These are phyloP conservation scores for Monosporascus sp. DNA, from an alignment of 2,329 filamentous ascomycete species.

Conservation along the genomic window DNA sequence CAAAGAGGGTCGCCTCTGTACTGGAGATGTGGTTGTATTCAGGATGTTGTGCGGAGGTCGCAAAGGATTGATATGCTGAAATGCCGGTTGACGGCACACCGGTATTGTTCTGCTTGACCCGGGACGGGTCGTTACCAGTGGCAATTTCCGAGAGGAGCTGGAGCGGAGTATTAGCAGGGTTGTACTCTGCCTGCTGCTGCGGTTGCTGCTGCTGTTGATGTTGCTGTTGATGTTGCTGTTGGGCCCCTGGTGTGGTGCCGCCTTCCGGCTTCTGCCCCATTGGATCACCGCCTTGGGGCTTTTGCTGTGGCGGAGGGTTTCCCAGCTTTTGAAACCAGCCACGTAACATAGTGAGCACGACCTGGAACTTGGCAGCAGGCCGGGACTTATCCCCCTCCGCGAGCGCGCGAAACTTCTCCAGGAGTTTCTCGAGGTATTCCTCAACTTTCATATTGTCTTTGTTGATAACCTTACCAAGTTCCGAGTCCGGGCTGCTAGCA, in stretches of 20 bases:
- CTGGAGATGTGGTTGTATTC: conserved; percentile 27
- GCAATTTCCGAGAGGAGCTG: conserved; percentile 53
- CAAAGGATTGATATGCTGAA: conserved; percentile 13
- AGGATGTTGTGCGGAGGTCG: conserved; percentile 25
- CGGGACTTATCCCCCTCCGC: conserved; percentile 59
- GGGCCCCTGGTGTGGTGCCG: conserved; percentile 2
- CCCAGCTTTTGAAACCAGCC: conserved; percentile 59
- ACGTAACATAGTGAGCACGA: conserved; percentile 64
- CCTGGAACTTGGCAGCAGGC: conserved; percentile 63
- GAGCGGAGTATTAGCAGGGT: conserved; percentile 44
- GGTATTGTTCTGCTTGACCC: conserved; percentile 9
- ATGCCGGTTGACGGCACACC: conserved; percentile 9
- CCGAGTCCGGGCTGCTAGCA: conserved; percentile 56
- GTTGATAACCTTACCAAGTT: conserved; percentile 65
- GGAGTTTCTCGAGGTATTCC: conserved; percentile 63
- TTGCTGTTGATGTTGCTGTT: conserved; percentile 12
- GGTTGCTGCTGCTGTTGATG: conserved; percentile 13
- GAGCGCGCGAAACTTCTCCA: conserved; percentile 60
- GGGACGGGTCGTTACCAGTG: conserved; percentile 34
- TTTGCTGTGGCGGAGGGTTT: conserved; percentile 5
- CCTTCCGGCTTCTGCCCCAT: conserved; percentile 2
- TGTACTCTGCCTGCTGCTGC: conserved; percentile 21
- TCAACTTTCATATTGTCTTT: conserved; percentile 60
- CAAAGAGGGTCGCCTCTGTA: conserved; percentile 3
- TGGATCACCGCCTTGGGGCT: conserved; percentile 1